A percentile compares a stretch with the other conserved stretches of the same genome.
These are phyloP conservation scores for Coniochaeta prunicola DNA, from an alignment of 2,329 filamentous ascomycete species.

Conservation along the genomic window DNA sequence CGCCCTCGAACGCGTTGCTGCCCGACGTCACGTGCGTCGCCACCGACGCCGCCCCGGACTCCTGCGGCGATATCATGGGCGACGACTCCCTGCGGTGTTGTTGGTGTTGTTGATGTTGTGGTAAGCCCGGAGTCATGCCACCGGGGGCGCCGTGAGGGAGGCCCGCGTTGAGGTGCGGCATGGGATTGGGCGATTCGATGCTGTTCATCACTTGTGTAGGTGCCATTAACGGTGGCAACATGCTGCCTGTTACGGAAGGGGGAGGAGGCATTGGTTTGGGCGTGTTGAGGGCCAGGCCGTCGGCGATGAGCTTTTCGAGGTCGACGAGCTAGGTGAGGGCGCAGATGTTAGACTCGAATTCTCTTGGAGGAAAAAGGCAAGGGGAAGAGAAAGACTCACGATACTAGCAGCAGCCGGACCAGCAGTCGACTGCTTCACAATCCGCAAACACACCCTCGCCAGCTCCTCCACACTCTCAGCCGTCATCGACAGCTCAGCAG, in stretches of 20 bases:
- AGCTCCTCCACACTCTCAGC: slow-evolving; percentile 40
- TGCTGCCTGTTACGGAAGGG: background rate
- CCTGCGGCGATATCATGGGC: background rate
- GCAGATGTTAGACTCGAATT: slow-evolving; percentile 1
- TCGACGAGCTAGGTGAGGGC: slow-evolving; percentile 30
- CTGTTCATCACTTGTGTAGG: background rate
- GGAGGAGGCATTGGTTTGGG: slow-evolving; percentile 1
- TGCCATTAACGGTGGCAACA: background rate
- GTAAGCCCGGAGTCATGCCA: background rate
- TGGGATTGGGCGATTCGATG: background rate
- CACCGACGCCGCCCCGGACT: slow-evolving; percentile 12
- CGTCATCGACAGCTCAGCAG: slow-evolving; percentile 33
- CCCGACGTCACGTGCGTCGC: slow-evolving; percentile 16
- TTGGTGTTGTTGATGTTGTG: too few relatives aligned
- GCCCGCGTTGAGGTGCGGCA: background rate
- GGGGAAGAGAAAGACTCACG: slow-evolving; percentile 19
- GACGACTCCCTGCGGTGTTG: background rate
- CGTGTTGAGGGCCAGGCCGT: slow-evolving; percentile 28
- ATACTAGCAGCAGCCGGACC: slow-evolving; percentile 43
- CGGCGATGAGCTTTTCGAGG: slow-evolving; percentile 42
- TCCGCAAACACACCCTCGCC: slow-evolving; percentile 41
- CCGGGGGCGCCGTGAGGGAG: background rate
- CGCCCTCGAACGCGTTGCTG: slow-evolving; percentile 26
- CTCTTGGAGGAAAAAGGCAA: background rate
- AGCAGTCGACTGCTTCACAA: slow-evolving; percentile 42